Percentiles rank a stretch among this genome's conserved stretches.
These are phyloP conservation scores for Fusarium zealandicum DNA, from an alignment of 2,329 filamentous ascomycete genomes.

Conservation along the genomic window DNA sequence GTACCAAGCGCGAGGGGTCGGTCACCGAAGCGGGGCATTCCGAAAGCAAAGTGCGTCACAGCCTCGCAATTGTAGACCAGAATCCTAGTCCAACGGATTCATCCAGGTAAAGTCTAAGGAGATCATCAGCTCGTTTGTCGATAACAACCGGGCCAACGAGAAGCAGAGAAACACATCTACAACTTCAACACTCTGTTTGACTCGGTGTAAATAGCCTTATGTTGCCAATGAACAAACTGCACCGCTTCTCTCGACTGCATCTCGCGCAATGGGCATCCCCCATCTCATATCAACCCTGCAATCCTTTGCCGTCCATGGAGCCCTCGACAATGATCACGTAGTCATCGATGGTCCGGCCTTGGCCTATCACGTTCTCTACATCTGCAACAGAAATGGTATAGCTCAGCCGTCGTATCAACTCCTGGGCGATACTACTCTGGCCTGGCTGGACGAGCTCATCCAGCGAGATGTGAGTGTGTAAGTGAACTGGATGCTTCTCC, in stretches of 20 bases:
- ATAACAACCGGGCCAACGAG: too few relatives aligned
- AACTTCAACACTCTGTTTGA: too few relatives aligned
- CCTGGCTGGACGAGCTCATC: conserved; percentile 69
- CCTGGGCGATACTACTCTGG: conserved; percentile 64
- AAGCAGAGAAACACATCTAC: too few relatives aligned
- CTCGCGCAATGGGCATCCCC: conserved; percentile 63
- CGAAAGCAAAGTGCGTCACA: conserved; percentile 33
- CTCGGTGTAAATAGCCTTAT: too few relatives aligned
- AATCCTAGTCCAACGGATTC: not conserved
- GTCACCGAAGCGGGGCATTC: conserved; percentile 34
- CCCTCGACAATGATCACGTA: conserved; percentile 52
- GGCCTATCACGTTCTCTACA: conserved; percentile 74
- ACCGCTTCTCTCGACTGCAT: not conserved
- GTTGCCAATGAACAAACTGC: not conserved
- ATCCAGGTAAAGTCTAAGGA: not conserved
- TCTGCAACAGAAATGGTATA: conserved; percentile 59
- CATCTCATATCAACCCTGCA: conserved; percentile 61
- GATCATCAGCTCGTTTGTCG: too few relatives aligned
- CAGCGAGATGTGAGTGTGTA: conserved; percentile 68
- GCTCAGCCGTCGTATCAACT: conserved; percentile 68
- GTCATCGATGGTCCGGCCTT: conserved; percentile 81
- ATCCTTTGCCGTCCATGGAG: conserved; percentile 55
- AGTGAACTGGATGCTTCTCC: conserved; percentile 12
- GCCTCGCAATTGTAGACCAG: conserved; percentile 1
- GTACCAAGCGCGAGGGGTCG: conserved; percentile 22